Percentiles rank a stretch among this genome's conserved stretches.
phyloP scores from a whole-genome alignment of 2,329 filamentous ascomycete species.

The Pseudogymnoascus sp. region DNA sequence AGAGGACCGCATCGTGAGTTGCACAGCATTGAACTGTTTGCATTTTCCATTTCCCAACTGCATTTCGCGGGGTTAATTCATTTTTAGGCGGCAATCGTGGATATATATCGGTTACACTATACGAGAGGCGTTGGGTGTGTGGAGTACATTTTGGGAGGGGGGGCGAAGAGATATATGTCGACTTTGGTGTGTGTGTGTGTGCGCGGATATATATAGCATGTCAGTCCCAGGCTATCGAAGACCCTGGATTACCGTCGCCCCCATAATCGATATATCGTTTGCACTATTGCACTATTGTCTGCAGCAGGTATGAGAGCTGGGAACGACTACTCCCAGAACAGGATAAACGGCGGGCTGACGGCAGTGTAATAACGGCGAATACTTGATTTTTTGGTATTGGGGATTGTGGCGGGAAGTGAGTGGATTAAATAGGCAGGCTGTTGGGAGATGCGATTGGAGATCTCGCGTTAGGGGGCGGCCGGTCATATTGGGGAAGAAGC shows the following conservation, averaged over 20 bases:
- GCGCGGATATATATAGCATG: neutral
- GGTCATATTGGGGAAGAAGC: neutral
- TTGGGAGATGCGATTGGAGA: neutral
- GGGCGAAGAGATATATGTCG: neutral
- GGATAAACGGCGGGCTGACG: neutral
- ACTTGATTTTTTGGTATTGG: conserved; percentile 6
- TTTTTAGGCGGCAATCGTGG: conserved; percentile 8
- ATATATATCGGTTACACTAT: neutral
- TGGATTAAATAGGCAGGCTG: conserved; percentile 4
- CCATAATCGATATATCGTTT: neutral
- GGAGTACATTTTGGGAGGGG: neutral
- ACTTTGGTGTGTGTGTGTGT: neutral
- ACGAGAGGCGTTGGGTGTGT: neutral
- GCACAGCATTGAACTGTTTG: neutral
- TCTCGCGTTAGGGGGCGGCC: neutral
- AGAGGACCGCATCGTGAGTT: neutral
- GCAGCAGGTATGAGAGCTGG: neutral
- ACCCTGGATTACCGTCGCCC: neutral
- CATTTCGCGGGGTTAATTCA: neutral
- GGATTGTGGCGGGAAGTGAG: neutral
- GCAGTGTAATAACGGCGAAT: neutral
- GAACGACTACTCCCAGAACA: neutral
- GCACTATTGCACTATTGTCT: conserved; percentile 2
- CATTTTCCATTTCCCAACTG: neutral
- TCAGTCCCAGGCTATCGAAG: neutral